Conservation (phyloP, 306 rosid genomes). For the Castanopsis chinensis region DNA sequence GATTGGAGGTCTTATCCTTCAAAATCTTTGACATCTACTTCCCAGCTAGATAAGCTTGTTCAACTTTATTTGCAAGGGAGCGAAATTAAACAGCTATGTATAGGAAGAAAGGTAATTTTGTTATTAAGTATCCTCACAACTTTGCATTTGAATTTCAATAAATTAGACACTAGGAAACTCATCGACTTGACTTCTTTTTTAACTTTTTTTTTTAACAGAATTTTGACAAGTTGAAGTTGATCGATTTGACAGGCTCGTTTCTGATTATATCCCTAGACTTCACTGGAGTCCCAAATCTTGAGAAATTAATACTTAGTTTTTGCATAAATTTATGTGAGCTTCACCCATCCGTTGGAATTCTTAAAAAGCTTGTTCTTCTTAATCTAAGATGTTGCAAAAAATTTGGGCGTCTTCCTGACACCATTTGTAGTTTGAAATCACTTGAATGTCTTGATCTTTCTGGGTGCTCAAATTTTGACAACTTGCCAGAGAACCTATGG, state of each 20-base stretch:
- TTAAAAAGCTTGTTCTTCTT: no score
- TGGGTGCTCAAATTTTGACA: no score
- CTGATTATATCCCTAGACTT: neutral
- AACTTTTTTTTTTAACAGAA: neutral
- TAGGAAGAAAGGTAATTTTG: no score
- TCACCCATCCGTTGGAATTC: no score
- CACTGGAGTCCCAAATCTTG: neutral
- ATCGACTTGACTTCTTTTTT: neutral
- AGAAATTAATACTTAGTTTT: no score
- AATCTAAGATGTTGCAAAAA: no score
- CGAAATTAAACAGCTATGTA: neutral
- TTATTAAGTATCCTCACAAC: no score
- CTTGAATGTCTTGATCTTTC: no score
- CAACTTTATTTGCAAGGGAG: neutral
- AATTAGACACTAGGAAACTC: neutral
- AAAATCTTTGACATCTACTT: neutral
- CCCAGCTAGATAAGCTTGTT: neutral
- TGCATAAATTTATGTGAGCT: neutral
- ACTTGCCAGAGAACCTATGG: no score
- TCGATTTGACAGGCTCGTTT: neutral
- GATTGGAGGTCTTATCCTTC: neutral
- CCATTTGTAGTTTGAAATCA: no score
- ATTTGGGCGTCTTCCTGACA: no score
- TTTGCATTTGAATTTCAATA: no score
- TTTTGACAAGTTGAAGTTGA: neutral